Percentiles rank a stretch among this genome's conserved stretches.
Conservation (phyloP, 164 flowering plant species). For the Tetrastigma voinierianum region DNA sequence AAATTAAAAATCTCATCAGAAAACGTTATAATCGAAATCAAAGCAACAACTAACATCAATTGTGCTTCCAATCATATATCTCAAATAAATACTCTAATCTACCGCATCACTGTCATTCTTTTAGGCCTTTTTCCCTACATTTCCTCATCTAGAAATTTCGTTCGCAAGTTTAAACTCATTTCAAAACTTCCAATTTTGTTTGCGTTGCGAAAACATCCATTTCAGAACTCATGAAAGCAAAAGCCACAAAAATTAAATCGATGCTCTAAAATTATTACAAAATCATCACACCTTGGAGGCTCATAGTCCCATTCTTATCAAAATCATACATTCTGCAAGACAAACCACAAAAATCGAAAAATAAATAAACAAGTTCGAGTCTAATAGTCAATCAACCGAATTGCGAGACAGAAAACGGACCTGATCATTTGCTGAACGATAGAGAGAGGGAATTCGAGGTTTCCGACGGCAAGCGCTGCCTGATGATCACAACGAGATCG, state of each 20-base stretch:
- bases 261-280: not conserved
- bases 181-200: too few species aligned
- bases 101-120: too few species aligned
- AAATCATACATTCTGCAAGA: conserved; percentile 76
- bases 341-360: not conserved
- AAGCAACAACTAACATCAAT: too few species aligned
- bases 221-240: too few species aligned
- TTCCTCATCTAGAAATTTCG: too few species aligned
- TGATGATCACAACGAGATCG: conserved; percentile 19
- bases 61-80: too few species aligned
- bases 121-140: too few species aligned
- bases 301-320: conserved; percentile 82
- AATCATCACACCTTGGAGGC: conserved; percentile 48
- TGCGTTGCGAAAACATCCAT: too few species aligned
- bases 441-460: conserved; percentile 59
- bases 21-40: not conserved
- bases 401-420: conserved; percentile 13
- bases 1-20: not conserved
- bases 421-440: conserved; percentile 93
- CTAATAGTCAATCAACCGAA: too few species aligned
- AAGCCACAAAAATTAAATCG: not conserved
- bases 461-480: conserved; percentile 67
- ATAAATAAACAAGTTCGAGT: not conserved
- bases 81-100: too few species aligned
- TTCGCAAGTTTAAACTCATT: too few species aligned